Percentiles rank a stretch among this genome's conserved stretches.
Evolutionary conservation across 305 asterid genomes (phyloP).

Genomic region (Salvia sclarea): DNA sequence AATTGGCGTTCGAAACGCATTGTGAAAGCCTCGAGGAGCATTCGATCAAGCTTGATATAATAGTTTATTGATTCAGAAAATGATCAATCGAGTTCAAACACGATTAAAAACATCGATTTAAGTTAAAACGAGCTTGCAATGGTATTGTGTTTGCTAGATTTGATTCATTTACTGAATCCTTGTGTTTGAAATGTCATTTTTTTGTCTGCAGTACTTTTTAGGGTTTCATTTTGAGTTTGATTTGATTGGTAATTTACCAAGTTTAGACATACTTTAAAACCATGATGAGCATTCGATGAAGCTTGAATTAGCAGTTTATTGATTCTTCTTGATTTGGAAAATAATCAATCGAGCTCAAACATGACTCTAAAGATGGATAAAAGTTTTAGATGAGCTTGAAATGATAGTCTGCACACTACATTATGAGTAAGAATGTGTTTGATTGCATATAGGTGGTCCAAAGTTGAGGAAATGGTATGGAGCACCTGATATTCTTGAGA

Average conservation of each 20-base stretch:
- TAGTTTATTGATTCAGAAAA: too few relatives aligned
- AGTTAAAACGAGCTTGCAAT: not conserved
- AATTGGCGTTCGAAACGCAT: not conserved
- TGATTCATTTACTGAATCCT: not conserved
- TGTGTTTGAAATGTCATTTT: not conserved
- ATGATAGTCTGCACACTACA: not conserved
- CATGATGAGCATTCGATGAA: not conserved
- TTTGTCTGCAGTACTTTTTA: not conserved
- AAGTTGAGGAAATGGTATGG: conserved; percentile 98
- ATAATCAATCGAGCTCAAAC: not conserved
- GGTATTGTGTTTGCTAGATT: not conserved
- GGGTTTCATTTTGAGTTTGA: not conserved
- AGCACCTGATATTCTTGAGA: conserved; percentile 71
- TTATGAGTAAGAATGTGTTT: not conserved
- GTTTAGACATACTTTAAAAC: not conserved
- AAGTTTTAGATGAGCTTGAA: not conserved
- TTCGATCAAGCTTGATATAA: not conserved
- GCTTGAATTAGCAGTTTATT: not conserved
- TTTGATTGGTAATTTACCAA: not conserved
- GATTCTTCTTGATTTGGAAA: not conserved
- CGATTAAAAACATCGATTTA: not conserved
- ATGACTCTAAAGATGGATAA: not conserved
- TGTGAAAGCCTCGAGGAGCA: not conserved
- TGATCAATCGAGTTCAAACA: not conserved
- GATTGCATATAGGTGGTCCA: conserved; percentile 67